Evolutionary conservation across 2,329 filamentous ascomycete species (phyloP), one percentile per base, ranked within the genome.

Genomic region (Tolypocladium cylindrosporum): DNA sequence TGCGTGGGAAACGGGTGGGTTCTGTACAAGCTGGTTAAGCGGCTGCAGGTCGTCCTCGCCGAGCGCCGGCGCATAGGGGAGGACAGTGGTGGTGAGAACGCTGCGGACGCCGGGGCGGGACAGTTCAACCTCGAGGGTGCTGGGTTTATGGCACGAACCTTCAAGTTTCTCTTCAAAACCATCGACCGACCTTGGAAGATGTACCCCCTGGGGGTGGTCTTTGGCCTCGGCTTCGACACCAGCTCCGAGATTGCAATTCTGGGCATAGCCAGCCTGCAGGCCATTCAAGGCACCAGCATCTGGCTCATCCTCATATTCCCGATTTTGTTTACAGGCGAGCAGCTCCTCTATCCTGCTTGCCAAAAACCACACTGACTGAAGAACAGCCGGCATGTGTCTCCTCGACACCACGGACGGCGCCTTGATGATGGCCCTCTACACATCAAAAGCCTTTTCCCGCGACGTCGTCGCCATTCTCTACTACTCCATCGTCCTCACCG

Each of bases 231-330:
- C 0, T 97, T 99, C 69, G 94, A 97, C 69, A 97, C 94, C 0
- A 95, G 89, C 45, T 96, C 90, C 9, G 93, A 99, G 71, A 90
- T 97, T 66, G 93, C 94, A 0, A 80, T 99, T 9, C 74, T 99
- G 0, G 94, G 93, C 0, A 96, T 97, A 62, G 89, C 90, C 0
- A 91, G 89, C 37, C 85, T 99, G 1, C 89, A 97, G 66, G 92
- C 89, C 0, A 86, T 91, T 0, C 81, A 88, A 60, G 93, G 93
- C 1, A 97, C 91, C 0, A 90, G 86, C 39, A 87, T 97, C 60
- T 99, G 94, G 94, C 76, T 97, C 16, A 97, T 97, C 60, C 72
- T 97, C 39, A 87, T 99, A 55, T 96, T 97, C 59, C 94, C 94
- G 0, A 72, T 93, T 1, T 76, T 97, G 1, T 97, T 97, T 67